These are phyloP conservation scores for Pachysandra terminalis DNA, from an alignment of 164 flowering plant species.

Conservation along the genomic window DNA sequence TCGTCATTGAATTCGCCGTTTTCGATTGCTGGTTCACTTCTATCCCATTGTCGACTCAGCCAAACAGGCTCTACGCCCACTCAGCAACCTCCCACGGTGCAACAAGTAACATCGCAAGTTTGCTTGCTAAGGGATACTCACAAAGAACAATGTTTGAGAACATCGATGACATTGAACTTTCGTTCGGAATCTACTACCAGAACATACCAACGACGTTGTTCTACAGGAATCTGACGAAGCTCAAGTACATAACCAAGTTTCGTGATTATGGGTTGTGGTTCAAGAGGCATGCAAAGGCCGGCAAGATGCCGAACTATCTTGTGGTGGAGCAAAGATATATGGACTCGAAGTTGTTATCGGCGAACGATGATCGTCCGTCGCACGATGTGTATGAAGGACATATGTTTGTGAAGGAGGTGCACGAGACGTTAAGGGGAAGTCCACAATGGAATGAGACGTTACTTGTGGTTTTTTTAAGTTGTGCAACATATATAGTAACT, in stretches of 20 bases:
- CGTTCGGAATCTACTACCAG: constrained; percentile 81
- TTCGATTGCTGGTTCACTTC: constrained; percentile 36
- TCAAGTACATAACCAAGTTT: constrained; percentile 57
- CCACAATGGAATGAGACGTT: constrained; percentile 94
- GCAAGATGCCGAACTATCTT: constrained; percentile 65
- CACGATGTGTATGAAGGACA: constrained; percentile 91
- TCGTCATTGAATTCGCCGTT: constrained; percentile 58
- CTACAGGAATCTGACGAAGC: constrained; percentile 61
- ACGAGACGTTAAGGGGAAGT: constrained; percentile 75
- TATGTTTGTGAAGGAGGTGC: constrained; percentile 86
- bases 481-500: too few relatives aligned
- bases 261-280: constrained; percentile 40
- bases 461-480: constrained; percentile 22
- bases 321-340: constrained; percentile 90
- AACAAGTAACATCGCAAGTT: constrained; percentile 46
- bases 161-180: constrained; percentile 46
- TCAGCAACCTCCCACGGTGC: constrained; percentile 76
- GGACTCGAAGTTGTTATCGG: constrained; percentile 53
- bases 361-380: constrained; percentile 93
- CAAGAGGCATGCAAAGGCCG: constrained; percentile 47
- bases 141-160: constrained; percentile 78
- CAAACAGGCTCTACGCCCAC: constrained; percentile 71
- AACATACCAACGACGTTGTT: constrained; percentile 70
- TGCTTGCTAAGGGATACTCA: constrained; percentile 51
- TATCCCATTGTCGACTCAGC: constrained; percentile 77